Evolutionary conservation across 169 alveolate species (phyloP), one percentile per base, ranked within the genome.

Genomic region (Cryptosporidium andersoni): DNA sequence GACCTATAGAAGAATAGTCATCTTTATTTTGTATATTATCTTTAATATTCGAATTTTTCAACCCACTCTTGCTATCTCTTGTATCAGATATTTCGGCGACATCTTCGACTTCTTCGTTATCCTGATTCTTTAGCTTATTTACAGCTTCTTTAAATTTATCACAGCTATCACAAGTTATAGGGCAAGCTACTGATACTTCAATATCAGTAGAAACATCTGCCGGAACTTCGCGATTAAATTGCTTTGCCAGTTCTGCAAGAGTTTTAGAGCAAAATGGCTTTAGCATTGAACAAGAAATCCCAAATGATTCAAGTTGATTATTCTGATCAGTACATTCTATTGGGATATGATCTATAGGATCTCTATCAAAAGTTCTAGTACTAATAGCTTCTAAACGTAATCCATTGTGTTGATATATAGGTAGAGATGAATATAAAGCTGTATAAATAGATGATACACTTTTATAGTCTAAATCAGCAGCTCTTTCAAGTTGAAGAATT

Each of bases 171-270:
- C 81, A 66, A 5, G 66, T 66, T 40, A 66, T 25, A 14, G 81
- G 81, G 14, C 81, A 66, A n/a, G 91, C 90, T n/a, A 88, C 66
- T 45, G 81, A 66, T 37, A 90, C 93, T 25, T 81, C 49, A 25
- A 88, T 45, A 39, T 64, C 51, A 12, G 88, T 80, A 3, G 91
- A 82, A 9, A 82, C 85, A 34, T 89, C 91, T 9, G 88, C 85
- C 0, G 92, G 92, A 25, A 89, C 64, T 51, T 66, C 64, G 42
- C 80, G 81, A 45, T 74, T 80, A 5, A 81, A 82, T 25, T 68
- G 82, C n/a, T 58, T 48, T 45, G 81, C 81, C 37, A 66, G 65
- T 14, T 81, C 88, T 14, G 47, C 88, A 14, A 89, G 37, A 60
- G 81, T 81, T 47, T 64, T 64, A 25, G 66, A 80, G 80, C 92